Conservation (phyloP, 257 asterid genomes). For the Nicotiana knightiana region DNA sequence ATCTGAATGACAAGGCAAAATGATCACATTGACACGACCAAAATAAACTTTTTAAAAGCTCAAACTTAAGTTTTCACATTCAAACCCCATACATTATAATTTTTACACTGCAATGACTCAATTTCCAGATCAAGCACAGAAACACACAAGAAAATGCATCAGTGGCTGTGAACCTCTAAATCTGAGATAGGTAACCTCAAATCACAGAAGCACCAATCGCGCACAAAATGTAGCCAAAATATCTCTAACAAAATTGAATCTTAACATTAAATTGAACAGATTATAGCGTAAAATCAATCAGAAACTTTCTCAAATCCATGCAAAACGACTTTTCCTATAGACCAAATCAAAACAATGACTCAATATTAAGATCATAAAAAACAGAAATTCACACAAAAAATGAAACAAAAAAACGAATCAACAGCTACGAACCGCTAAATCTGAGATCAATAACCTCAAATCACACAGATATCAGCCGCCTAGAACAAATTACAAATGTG, state of each 20-base stretch:
- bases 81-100: conserved; percentile 7
- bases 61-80: background rate
- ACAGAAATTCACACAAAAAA: background rate
- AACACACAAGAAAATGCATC: background rate
- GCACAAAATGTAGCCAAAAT: background rate
- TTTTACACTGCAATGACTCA: background rate
- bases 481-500: background rate
- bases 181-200: background rate
- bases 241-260: background rate
- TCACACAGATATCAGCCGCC: background rate
- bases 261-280: background rate
- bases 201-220: background rate
- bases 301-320: conserved; percentile 8
- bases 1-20: conserved; percentile 11
- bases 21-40: background rate
- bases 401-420: background rate
- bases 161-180: background rate
- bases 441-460: background rate
- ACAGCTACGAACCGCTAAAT: background rate
- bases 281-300: background rate
- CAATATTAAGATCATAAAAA: conserved; percentile 21
- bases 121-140: no score
- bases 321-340: background rate
- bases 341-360: conserved; percentile 7
- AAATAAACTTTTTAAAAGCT: background rate